Base-by-base conservation (phyloP, 1,284 basidiomycete species). In the Microbotryomycetes sp. region DNA sequence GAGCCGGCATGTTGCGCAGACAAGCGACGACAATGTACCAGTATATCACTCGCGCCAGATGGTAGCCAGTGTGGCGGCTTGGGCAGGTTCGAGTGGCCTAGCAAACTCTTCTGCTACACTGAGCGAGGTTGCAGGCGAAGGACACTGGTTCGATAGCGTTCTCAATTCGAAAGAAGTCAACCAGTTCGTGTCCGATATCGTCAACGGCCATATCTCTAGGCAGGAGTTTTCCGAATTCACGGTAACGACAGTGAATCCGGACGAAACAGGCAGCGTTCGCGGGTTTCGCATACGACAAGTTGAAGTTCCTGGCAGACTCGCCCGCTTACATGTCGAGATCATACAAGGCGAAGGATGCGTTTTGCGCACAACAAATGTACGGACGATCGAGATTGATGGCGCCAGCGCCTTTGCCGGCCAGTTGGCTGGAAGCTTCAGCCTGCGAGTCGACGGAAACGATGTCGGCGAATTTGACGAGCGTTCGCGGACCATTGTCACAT, bases 21-120 rank as follows among this genome's bases (percentile, higher is more conserved):
- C 84, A 1, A 76, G 77, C 52, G 88, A 90, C 66, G 82, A 84
- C 30, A 90, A 91, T 62, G 88, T 90, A 5, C 88, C 88, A 3
- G 80, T 82, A 0, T 89, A 87, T 86, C 88, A 90, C 68, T 83
- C 83, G 3, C 81, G 87, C 26, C 84, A 85, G 70, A 75, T 80
- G 28, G 78, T 86, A 9, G 78, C 79, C 56, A 74, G 82, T 9
- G 69, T 86, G 82, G 82, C 76, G 52, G 45, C 23, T 23, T 49
- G 51, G 47, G 50, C 30, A 48, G n/a, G n/a, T n/a, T n/a, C n/a
- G n/a, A n/a, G n/a, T n/a, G n/a, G n/a, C n/a, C n/a, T n/a, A n/a
- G n/a, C 21, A 29, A 29, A 5, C 26, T 41, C 4, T 56, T 64
- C 28, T 54, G 73, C 1, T 55, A 87, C 85, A n/a, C 82, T 81